phyloP scores from a whole-genome alignment of 495 filamentous ascomycete species.

The Elaphomyces granulatus region DNA sequence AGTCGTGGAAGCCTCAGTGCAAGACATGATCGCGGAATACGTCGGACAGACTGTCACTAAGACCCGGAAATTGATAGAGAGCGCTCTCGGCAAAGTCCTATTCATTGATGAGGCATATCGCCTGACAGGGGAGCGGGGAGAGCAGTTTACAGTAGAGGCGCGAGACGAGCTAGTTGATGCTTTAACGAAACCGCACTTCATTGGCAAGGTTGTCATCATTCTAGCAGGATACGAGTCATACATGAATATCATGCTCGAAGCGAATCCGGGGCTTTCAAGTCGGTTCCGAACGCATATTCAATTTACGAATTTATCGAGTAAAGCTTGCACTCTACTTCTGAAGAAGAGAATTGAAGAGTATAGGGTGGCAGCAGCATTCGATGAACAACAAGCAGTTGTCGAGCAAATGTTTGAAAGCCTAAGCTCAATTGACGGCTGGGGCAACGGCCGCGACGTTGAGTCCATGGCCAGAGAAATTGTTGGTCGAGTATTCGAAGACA shows the following conservation, averaged over 20 bases:
- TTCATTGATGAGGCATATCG: constrained; percentile 59
- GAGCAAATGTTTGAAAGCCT: not conserved
- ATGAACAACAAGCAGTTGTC: not conserved
- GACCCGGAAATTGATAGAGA: constrained; percentile 41
- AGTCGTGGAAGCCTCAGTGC: constrained; percentile 26
- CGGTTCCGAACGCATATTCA: constrained; percentile 45
- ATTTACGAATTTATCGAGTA: constrained; percentile 31
- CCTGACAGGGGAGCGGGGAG: constrained; percentile 36
- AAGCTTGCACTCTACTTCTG: constrained; percentile 34
- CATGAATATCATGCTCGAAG: constrained; percentile 46
- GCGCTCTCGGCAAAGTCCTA: constrained; percentile 45
- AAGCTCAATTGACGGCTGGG: not conserved
- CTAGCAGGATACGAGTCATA: constrained; percentile 51
- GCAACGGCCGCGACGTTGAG: not conserved
- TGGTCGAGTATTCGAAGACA: not conserved
- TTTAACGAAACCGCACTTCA: constrained; percentile 36
- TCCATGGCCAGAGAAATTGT: not conserved
- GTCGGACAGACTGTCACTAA: constrained; percentile 53
- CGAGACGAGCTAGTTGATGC: constrained; percentile 49
- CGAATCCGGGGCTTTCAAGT: constrained; percentile 43
- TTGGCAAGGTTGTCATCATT: constrained; percentile 45
- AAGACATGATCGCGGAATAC: constrained; percentile 25
- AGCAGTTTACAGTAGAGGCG: constrained; percentile 44
- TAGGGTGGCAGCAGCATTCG: not conserved
- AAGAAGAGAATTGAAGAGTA: constrained; percentile 12